A percentile compares a stretch with the other conserved stretches of the same genome.
phyloP scores from a whole-genome alignment of 2,329 filamentous ascomycete genomes.

The Penicillium sp. region DNA sequence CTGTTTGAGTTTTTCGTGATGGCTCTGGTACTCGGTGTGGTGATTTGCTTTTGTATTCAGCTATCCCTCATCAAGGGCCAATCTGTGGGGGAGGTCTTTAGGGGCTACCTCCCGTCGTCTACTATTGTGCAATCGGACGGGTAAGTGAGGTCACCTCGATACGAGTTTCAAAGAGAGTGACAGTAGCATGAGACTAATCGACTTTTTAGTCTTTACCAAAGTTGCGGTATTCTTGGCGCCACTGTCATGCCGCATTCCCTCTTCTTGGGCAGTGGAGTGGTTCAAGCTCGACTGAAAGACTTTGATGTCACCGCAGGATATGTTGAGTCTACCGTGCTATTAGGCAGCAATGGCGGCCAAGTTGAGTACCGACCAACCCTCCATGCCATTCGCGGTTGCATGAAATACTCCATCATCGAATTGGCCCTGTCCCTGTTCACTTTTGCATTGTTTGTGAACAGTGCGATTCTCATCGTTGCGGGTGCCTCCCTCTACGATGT shows the following conservation, averaged over 20 bases:
- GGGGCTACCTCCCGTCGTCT: constrained; percentile 61
- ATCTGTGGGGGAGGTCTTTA: constrained; percentile 59
- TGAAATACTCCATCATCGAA: constrained; percentile 76
- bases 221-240: constrained; percentile 59
- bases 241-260: constrained; percentile 67
- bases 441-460: constrained; percentile 85
- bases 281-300: constrained; percentile 59
- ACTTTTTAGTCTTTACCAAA: constrained; percentile 56
- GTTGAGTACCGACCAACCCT: constrained; percentile 73
- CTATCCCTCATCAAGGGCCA: constrained; percentile 59
- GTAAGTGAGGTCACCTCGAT: constrained; percentile 36
- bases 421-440: constrained; percentile 76
- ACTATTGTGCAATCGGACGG: constrained; percentile 59
- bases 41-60: constrained; percentile 64
- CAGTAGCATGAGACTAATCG: constrained; percentile 15
- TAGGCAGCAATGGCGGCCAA: constrained; percentile 53
- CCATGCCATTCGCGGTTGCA: constrained; percentile 72
- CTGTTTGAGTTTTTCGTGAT: constrained; percentile 63
- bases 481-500: constrained; percentile 75
- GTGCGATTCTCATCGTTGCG: constrained; percentile 79
- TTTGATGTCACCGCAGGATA: constrained; percentile 53
- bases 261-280: constrained; percentile 62
- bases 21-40: constrained; percentile 60
- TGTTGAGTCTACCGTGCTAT: constrained; percentile 36
- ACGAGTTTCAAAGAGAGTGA: not conserved